phyloP scores from a whole-genome alignment of 495 filamentous ascomycete genomes.

The Penicillium pancosmium region DNA sequence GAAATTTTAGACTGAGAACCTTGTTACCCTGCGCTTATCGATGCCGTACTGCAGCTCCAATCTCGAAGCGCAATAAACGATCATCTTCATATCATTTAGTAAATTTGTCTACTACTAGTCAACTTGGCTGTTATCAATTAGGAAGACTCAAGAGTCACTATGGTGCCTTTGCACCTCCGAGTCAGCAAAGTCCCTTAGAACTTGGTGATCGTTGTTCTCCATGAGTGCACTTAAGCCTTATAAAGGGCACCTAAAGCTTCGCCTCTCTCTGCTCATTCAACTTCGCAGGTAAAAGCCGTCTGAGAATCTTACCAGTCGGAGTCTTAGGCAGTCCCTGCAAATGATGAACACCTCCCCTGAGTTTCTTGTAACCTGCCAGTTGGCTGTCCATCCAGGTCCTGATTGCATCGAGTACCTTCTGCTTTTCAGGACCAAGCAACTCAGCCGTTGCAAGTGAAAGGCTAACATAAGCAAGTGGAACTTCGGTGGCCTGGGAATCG shows the following conservation, averaged over 20 bases:
- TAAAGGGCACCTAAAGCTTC: constrained; percentile 5
- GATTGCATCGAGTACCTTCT: constrained; percentile 27
- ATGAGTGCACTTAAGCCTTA: too few species aligned
- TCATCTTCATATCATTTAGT: too few species aligned
- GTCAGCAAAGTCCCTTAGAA: too few species aligned
- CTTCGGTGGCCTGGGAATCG: constrained; percentile 65
- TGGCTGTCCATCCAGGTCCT: constrained; percentile 22
- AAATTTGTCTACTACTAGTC: too few species aligned
- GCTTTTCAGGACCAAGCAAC: constrained; percentile 43
- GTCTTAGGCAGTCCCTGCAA: constrained; percentile 24
- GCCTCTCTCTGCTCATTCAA: constrained; percentile 14
- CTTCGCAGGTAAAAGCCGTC: constrained; percentile 21
- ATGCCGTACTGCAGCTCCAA: too few species aligned
- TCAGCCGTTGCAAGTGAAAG: constrained; percentile 11
- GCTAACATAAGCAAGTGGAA: constrained; percentile 75
- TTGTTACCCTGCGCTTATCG: too few species aligned
- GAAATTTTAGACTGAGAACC: too few species aligned
- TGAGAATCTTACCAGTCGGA: constrained; percentile 26
- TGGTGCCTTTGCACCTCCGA: too few species aligned
- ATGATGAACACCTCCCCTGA: constrained; percentile 26
- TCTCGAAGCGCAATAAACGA: too few species aligned
- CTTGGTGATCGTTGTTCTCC: too few species aligned
- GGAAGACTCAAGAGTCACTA: too few species aligned
- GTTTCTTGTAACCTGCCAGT: constrained; percentile 25
- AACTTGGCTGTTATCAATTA: too few species aligned